Evolutionary conservation across 345 rosid genomes (phyloP).

Genomic region (Stellera chamaejasme): DNA sequence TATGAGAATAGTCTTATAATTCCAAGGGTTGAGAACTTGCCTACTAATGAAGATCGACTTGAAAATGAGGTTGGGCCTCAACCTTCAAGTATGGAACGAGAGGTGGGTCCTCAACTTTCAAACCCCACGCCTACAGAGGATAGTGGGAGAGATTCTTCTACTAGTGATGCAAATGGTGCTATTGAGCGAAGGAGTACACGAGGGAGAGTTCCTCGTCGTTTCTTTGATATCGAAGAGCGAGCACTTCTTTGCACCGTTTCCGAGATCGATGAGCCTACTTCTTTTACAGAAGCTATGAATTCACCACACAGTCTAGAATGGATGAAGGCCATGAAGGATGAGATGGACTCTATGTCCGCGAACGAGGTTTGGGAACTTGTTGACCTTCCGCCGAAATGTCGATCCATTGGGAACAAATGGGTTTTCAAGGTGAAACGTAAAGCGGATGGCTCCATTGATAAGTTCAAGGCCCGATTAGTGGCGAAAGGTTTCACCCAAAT

Average conservation of each 20-base stretch:
- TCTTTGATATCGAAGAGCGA: not conserved
- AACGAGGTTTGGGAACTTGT: not conserved
- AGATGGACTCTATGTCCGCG: not conserved
- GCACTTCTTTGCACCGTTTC: not conserved
- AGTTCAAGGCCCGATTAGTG: not conserved
- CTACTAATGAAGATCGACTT: no score
- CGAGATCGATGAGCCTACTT: not conserved
- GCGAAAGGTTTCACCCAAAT: constrained; percentile 1
- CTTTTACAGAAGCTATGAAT: not conserved
- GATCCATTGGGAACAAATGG: constrained; percentile 7
- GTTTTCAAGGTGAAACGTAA: not conserved
- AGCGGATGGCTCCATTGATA: not conserved
- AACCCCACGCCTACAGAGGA: no score
- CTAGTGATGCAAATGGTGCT: no score
- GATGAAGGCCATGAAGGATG: not conserved
- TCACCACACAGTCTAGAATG: not conserved
- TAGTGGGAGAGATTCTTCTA: no score
- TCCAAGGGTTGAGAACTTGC: no score
- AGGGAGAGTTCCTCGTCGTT: not conserved
- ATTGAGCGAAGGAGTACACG: not conserved
- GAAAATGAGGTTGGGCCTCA: no score
- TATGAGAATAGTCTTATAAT: no score
- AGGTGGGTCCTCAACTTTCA: no score
- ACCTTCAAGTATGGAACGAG: no score
- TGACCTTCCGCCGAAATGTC: not conserved